phyloP scores from a whole-genome alignment of 73 alveolate genomes.

The Breviolum minutum region DNA sequence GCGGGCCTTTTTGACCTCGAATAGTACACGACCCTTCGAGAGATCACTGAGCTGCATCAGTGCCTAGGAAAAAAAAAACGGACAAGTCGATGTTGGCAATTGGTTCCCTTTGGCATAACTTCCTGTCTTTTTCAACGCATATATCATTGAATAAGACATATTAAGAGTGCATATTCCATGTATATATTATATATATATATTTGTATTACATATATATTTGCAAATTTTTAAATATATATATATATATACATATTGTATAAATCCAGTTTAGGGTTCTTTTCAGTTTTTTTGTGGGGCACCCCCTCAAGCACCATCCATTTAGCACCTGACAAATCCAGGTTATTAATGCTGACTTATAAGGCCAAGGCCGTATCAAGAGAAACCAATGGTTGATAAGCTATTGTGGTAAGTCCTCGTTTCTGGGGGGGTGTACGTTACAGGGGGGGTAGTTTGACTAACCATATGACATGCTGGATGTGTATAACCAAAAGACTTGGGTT shows the following conservation, averaged over 20 bases:
- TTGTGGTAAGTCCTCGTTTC: too few species aligned
- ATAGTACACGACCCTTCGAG: slow-evolving; percentile 9
- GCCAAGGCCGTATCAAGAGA: too few species aligned
- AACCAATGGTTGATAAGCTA: too few species aligned
- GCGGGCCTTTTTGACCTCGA: slow-evolving; percentile 22
- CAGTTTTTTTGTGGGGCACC: too few species aligned
- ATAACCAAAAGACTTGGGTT: too few species aligned
- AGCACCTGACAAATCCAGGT: too few species aligned
- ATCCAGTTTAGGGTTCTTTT: too few species aligned
- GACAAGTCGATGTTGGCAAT: neutral
- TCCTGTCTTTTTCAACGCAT: neutral
- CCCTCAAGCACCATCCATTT: too few species aligned
- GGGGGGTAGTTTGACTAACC: too few species aligned
- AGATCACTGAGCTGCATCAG: neutral
- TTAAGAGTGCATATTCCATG: neutral
- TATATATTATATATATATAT: neutral
- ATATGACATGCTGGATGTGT: too few species aligned
- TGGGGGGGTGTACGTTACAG: too few species aligned
- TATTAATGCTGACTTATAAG: too few species aligned
- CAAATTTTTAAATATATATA: neutral
- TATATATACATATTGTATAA: neutral
- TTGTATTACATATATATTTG: neutral
- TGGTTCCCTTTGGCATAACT: neutral
- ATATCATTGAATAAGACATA: neutral
- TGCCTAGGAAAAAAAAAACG: neutral